A percentile compares a stretch with the other conserved stretches of the same genome.
Conservation (phyloP, 116 monocot species). For the Zostera marina region DNA sequence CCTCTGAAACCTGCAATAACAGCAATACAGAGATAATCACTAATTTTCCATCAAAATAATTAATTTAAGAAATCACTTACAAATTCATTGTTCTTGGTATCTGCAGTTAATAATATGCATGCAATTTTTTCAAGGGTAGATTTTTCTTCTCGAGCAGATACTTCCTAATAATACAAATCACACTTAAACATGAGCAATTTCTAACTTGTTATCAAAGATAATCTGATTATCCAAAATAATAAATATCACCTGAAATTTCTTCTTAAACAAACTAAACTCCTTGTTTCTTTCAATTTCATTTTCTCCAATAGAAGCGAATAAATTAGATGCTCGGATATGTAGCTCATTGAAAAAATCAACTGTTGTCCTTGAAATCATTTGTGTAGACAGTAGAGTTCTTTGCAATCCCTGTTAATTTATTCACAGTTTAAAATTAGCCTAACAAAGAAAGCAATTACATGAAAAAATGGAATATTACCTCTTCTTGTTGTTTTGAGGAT, state of each 20-base stretch:
- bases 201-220: background rate
- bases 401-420: constrained; percentile 24
- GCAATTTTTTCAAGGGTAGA: constrained; percentile 43
- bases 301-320: constrained; percentile 23
- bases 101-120: constrained; percentile 28
- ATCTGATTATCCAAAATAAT: background rate
- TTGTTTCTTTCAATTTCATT: constrained; percentile 18
- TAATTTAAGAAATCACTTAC: constrained; percentile 8
- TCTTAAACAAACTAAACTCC: constrained; percentile 25
- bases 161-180: constrained; percentile 21
- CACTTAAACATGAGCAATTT: constrained; percentile 1
- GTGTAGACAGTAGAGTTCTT: constrained; percentile 33
- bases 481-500: constrained; percentile 34
- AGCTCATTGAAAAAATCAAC: constrained; percentile 45
- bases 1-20: constrained; percentile 31
- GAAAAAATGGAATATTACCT: constrained; percentile 23
- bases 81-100: constrained; percentile 26
- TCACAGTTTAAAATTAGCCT: background rate
- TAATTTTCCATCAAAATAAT: no score
- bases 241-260: constrained; percentile 31
- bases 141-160: constrained; percentile 36
- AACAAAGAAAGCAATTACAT: background rate
- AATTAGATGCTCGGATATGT: constrained; percentile 11
- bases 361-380: constrained; percentile 33
- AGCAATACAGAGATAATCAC: background rate